Evolutionary conservation across 2,329 filamentous ascomycete species (phyloP).

Genomic region (Cercospora beticola): DNA sequence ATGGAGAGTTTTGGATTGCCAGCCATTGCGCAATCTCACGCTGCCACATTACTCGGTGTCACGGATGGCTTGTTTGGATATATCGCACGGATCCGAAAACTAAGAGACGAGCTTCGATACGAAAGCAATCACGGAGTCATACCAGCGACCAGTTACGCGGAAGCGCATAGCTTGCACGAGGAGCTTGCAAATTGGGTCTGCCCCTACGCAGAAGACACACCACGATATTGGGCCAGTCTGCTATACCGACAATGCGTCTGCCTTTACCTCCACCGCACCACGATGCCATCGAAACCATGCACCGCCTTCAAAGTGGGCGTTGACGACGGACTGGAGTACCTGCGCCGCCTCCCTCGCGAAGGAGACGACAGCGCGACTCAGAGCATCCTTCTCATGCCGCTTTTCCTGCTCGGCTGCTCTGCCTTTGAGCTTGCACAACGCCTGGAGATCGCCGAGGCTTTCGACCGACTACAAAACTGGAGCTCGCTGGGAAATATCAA

Average conservation of each 20-base stretch:
- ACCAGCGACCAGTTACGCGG: conserved; percentile 70
- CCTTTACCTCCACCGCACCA: conserved; percentile 63
- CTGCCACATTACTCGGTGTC: conserved; percentile 70
- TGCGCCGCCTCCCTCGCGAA: conserved; percentile 51
- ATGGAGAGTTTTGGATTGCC: conserved; percentile 56
- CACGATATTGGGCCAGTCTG: conserved; percentile 58
- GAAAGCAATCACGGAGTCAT: conserved; percentile 59
- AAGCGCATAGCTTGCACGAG: conserved; percentile 72
- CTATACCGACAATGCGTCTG: conserved; percentile 63
- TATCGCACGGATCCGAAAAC: conserved; percentile 73
- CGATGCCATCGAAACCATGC: conserved; percentile 54
- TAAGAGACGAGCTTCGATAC: conserved; percentile 71
- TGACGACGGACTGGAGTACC: conserved; percentile 57
- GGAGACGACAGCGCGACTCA: conserved; percentile 48
- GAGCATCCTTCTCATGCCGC: conserved; percentile 60
- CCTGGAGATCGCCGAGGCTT: conserved; percentile 55
- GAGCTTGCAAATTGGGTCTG: conserved; percentile 75
- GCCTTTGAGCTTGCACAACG: conserved; percentile 58
- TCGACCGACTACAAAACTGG: conserved; percentile 56
- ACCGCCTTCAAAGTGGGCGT: conserved; percentile 58
- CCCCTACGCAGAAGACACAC: conserved; percentile 50
- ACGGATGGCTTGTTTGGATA: conserved; percentile 78
- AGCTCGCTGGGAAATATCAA: conserved; percentile 60
- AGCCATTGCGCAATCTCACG: conserved; percentile 54
- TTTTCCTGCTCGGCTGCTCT: conserved; percentile 62